A percentile compares a stretch with the other conserved stretches of the same genome.
phyloP scores from a whole-genome alignment of 352 stramenopile genomes.

The Stramenopiles sp. region DNA sequence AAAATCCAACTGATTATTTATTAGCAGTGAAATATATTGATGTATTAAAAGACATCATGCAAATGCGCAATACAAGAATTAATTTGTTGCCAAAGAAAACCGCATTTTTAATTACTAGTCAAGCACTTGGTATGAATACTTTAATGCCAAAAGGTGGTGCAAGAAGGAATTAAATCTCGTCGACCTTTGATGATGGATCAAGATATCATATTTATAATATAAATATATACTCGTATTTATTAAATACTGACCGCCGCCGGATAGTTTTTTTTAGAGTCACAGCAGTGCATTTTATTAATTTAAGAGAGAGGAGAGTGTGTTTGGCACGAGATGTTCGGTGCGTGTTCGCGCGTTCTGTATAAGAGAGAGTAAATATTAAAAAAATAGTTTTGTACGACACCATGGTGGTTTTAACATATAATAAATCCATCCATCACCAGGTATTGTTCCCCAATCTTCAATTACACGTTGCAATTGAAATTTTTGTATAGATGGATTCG shows the following conservation, averaged over 20 bases:
- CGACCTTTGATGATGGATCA: too few relatives aligned
- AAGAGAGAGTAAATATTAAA: too few relatives aligned
- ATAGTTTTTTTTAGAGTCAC: too few relatives aligned
- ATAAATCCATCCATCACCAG: conserved; percentile 34
- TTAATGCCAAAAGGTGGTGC: conserved; percentile 8
- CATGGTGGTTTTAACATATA: conserved; percentile 37
- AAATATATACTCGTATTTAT: too few relatives aligned
- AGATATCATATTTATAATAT: too few relatives aligned
- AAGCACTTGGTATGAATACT: conserved; percentile 21
- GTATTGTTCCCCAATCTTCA: conserved; percentile 48
- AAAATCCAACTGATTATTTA: conserved; percentile 24
- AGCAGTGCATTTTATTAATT: too few relatives aligned
- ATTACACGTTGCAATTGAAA: conserved; percentile 43
- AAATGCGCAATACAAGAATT: conserved; percentile 9
- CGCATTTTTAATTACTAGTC: conserved; percentile 19
- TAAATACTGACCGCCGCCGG: too few relatives aligned
- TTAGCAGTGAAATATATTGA: conserved; percentile 29
- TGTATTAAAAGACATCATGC: conserved; percentile 17
- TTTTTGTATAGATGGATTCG: conserved; percentile 36
- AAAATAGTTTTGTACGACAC: conserved; percentile 22
- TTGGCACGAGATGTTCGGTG: too few relatives aligned
- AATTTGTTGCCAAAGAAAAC: conserved; percentile 18
- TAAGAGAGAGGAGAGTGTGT: too few relatives aligned
- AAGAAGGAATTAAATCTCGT: conserved; percentile 4
- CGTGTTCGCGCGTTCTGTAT: too few relatives aligned